Evolutionary conservation across 257 asterid species (phyloP).

Genomic region (Craterostigma plantagineum): DNA sequence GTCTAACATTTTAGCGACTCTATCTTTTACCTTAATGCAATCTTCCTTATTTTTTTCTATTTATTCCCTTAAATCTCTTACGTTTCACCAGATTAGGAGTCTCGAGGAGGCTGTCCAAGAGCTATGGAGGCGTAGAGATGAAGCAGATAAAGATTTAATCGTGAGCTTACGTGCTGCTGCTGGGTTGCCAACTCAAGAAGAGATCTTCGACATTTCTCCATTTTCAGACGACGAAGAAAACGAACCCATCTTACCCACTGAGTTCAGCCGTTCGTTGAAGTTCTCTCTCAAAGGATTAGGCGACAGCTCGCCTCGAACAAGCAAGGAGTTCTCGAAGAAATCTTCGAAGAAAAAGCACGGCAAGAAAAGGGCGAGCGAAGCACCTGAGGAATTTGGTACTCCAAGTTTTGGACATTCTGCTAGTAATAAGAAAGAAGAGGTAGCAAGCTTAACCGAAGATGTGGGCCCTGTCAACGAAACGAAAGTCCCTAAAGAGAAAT

Average conservation of each 20-base stretch:
- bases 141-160: conserved; percentile 69
- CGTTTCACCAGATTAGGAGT: conserved; percentile 38
- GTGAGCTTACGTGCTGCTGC: conserved; percentile 77
- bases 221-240: conserved; percentile 91
- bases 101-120: conserved; percentile 88
- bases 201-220: conserved; percentile 58
- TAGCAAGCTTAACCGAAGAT: no score
- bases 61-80: conserved; percentile 3
- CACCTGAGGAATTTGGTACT: conserved; percentile 24
- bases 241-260: conserved; percentile 38
- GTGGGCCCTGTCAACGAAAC: conserved; percentile 15
- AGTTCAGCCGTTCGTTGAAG: conserved; percentile 53
- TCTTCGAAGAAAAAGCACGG: conserved; percentile 47
- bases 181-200: conserved; percentile 96
- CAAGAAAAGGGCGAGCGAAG: conserved; percentile 38
- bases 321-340: conserved; percentile 50
- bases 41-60: background rate
- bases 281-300: conserved; percentile 69
- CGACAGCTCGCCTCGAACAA: conserved; percentile 60
- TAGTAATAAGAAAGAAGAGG: conserved; percentile 20
- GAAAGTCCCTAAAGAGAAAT: no score
- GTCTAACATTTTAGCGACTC: no score
- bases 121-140: conserved; percentile 93
- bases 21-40: no score
- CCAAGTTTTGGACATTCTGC: conserved; percentile 15